phyloP scores from a whole-genome alignment of 371 early-diverging fungal species.

The Mucor irregularis region DNA sequence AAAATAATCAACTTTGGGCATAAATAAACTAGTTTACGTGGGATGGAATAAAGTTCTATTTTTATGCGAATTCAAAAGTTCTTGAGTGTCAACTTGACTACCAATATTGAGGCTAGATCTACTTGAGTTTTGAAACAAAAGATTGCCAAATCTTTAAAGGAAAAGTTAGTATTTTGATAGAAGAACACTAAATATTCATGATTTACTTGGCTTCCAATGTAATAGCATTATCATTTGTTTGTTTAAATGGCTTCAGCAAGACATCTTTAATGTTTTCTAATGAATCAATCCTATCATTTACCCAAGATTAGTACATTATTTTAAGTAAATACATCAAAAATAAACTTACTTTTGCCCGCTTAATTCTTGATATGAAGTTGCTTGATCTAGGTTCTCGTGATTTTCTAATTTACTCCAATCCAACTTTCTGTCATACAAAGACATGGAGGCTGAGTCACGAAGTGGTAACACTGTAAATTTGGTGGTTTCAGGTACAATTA shows the following conservation, averaged over 20 bases:
- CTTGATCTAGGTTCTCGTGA: too few relatives aligned
- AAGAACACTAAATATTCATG: neutral
- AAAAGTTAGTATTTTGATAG: neutral
- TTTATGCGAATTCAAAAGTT: conserved; percentile 4
- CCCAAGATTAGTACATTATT: too few relatives aligned
- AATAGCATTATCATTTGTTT: conserved; percentile 8
- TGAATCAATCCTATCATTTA: neutral
- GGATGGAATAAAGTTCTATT: conserved; percentile 28
- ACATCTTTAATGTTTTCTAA: conserved; percentile 17
- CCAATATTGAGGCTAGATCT: too few relatives aligned
- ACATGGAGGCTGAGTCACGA: conserved; percentile 33
- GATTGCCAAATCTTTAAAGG: conserved; percentile 37
- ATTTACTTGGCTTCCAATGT: conserved; percentile 36
- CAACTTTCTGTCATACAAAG: conserved; percentile 17
- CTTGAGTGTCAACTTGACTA: neutral
- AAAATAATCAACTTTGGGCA: neutral
- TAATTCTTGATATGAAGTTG: neutral
- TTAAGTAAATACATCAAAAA: neutral
- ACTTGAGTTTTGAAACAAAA: conserved; percentile 27
- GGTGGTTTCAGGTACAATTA: conserved; percentile 5
- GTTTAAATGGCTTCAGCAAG: conserved; percentile 11
- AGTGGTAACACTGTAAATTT: conserved; percentile 26
- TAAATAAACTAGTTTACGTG: conserved; percentile 14
- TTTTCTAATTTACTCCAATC: conserved; percentile 38
- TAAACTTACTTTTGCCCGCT: neutral